Base-by-base conservation (phyloP, 2,329 filamentous ascomycete genomes). In the Diaporthe nobilis region DNA sequence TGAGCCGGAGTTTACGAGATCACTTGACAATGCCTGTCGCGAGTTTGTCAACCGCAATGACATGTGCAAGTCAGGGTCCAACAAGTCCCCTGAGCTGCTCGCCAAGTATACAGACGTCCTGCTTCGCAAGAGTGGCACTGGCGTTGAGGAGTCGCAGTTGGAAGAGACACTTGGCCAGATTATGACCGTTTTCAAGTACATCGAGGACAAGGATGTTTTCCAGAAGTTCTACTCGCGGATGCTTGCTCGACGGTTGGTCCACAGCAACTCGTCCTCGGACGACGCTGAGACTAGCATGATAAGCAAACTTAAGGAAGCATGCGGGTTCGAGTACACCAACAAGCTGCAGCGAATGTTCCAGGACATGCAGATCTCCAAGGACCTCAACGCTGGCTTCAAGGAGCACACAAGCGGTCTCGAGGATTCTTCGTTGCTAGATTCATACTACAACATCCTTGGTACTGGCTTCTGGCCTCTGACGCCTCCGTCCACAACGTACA, bases 141-240 rank as follows among this genome's bases (percentile, higher is more conserved):
- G 95, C 80, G 95, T 95, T 20, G 97, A 98, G 82, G 97, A 99
- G 82, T 94, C 94, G 44, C 96, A 99, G 82, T 90, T 98, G 80
- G 97, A 99, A 86, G 93, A 94, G 79, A 94, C 95, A 44, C 88
- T 98, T 42, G 92, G 92, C 28, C 95, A 98, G 84, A 97, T 99
- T 81, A 99, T 99, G 97, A 98, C 96, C 1, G 95, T 99, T 73
- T 99, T 99, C 91, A 98, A 98, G 87, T 99, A 99, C 85, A 98
- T 99, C 78, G 97, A 99, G 83, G 97, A 99, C 86, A 99, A 99
- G 89, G 97, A 99, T 82, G 97, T 99, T 7, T 99, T 99, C 90
- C 97, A 98, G 85, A 99, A 98, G 85, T 99, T 98, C 86, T 99
- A 99, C 86, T 98, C 96, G 2, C 94, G 96, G 78, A 98, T 98